These are phyloP conservation scores for Suhomyces prunicola DNA, from an alignment of 805 yeast genomes.

Conservation along the genomic window DNA sequence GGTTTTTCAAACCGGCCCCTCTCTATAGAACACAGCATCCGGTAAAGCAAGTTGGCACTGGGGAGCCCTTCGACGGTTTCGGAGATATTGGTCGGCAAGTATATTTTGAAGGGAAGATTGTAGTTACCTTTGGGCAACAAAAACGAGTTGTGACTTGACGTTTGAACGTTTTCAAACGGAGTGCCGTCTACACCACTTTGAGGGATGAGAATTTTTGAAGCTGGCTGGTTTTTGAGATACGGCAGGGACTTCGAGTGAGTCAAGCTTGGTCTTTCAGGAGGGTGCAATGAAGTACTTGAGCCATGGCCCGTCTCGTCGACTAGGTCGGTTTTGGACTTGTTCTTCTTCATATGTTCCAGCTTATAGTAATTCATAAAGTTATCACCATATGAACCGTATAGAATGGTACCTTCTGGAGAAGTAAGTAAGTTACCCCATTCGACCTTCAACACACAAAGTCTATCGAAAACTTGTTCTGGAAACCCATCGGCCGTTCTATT, in stretches of 20 bases:
- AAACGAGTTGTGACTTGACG: slow-evolving; percentile 30
- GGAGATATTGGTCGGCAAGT: slow-evolving; percentile 44
- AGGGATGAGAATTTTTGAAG: slow-evolving; percentile 17
- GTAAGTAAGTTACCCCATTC: slow-evolving; percentile 50
- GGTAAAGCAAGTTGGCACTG: slow-evolving; percentile 42
- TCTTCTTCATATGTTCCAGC: slow-evolving; percentile 16
- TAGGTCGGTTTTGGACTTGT: slow-evolving; percentile 7
- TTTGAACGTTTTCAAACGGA: slow-evolving; percentile 33
- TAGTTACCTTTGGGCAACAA: slow-evolving; percentile 51
- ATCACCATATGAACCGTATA: slow-evolving; percentile 44
- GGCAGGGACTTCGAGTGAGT: slow-evolving; percentile 34
- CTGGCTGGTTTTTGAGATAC: slow-evolving; percentile 9
- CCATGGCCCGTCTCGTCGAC: not conserved
- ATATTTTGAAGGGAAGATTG: slow-evolving; percentile 44
- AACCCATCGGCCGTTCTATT: slow-evolving; percentile 30
- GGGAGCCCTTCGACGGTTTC: slow-evolving; percentile 52
- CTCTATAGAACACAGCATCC: slow-evolving; percentile 40
- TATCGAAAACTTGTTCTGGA: slow-evolving; percentile 35
- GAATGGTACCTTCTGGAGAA: slow-evolving; percentile 34
- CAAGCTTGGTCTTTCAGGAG: slow-evolving; percentile 21
- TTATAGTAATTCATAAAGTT: slow-evolving; percentile 18
- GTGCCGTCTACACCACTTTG: slow-evolving; percentile 42
- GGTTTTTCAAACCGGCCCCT: slow-evolving; percentile 43
- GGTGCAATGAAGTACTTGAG: not conserved
- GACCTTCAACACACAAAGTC: slow-evolving; percentile 38